Evolutionary conservation across 768 basidiomycete species (phyloP), one percentile per base, ranked within the genome.

Genomic region (Pleurotus platypus): DNA sequence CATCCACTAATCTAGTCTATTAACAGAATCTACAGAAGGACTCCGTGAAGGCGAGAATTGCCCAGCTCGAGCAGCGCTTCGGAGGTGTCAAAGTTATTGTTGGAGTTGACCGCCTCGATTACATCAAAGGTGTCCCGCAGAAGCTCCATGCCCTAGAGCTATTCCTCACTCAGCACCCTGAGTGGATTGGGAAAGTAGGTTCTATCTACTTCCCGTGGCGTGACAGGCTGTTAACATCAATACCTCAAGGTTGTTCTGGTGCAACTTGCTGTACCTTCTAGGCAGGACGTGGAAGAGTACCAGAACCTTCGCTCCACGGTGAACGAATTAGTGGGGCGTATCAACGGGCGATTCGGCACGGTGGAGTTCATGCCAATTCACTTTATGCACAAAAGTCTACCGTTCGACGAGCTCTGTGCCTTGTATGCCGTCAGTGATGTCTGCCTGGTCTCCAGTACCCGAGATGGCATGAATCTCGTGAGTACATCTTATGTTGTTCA

Each of bases 321-420:
- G 54, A 98, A 98, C 76, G 95, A 99, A 70, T 84, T 99, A 49
- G 97, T 99, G 27, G 97, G 97, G 2, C 86, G 96, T 22, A 98
- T 99, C 74, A 99, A 99, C 68, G 97, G 97, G 6, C 89, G 94
- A 7, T 99, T 99, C 66, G 97, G 97, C 27, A 98, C 97, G 1
- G 94, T 98, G 67, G 97, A 99, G 64, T 98, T 96, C 70, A 97
- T 98, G 93, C 97, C 97, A 5, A 98, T 99, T 59, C 97, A 98
- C 72, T 98, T 97, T 72, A 93, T 98, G 92, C 96, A 98, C 81
- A 95, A 95, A 73, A 89, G 86, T 61, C 77, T 98, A 54, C 74
- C 86, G 0, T 95, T 98, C 67, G 92, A 97, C 68, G 97, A 99
- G 68, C 82, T 99, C 6, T 95, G 94, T 58, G 97, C 97, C n/a